Evolutionary conservation across 2,329 filamentous ascomycete genomes (phyloP), one percentile per base, ranked within the genome.

Genomic region (Pseudogymnoascus sp.): DNA sequence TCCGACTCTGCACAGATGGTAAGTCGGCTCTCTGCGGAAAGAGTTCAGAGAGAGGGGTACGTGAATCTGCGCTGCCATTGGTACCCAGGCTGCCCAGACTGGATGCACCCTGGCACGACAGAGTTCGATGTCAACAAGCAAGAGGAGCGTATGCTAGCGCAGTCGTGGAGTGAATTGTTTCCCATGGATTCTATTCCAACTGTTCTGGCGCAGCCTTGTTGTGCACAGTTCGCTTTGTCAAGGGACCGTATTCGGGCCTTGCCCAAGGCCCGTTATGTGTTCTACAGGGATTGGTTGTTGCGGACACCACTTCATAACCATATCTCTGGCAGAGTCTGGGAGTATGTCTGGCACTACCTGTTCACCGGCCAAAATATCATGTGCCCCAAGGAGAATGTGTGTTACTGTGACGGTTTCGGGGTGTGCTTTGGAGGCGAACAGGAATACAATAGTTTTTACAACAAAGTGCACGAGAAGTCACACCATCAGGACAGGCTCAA

Each of bases 181-280:
- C 78, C 78, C 2, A 69, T 73, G 39, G 73, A 75, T 36, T 72
- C 74, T 2, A 72, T 83, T 3, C 82, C 83, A 0, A 70, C 75
- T 0, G 68, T 78, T 9, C 77, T 87, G 7, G 83, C 79, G 2
- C 79, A 81, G 1, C 78, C 83, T 9, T 88, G 85, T 71, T 88
- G 85, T 70, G 83, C 84, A 38, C 85, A 88, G 71, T 87, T 88
- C 66, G 85, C 81, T 1, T 81, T 87, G 5, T 82, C 82, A 8
- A 74, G 78, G 12, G 78, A 82, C 12, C 78, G 78, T 45, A 76
- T 87, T 35, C 76, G 71, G 1, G 69, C 72, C 36, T 76, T 82
- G 28, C 77, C 82, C 2, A 72, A 71, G 59, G 75, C 76, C 14
- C 82, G 84, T 61, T 88, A 87, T 65, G 67, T 81, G 28, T 77